Base-by-base conservation (phyloP, 768 basidiomycete genomes). In the Gymnopilus dilepis region DNA sequence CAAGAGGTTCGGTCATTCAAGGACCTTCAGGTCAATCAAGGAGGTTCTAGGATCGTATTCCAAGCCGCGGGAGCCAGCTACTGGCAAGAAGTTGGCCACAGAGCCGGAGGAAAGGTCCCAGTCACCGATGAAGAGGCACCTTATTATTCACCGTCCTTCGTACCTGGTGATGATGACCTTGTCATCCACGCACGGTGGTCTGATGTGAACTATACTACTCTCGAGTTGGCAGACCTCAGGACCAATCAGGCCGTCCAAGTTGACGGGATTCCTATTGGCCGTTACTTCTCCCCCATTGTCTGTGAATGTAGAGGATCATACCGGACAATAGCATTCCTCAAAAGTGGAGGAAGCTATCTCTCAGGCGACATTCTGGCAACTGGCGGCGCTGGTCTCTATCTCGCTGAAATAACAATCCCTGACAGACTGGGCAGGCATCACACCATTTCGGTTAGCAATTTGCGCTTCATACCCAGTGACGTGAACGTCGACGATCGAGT, bases 111-210 rank as follows among this genome's bases (percentile, higher is more conserved):
- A 6, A 75, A 77, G 34, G 77, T 84, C 7, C 88, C 89, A 7
- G 78, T 82, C n/a, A 71, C 83, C 4, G 70, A 86, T 54, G 59
- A 78, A 11, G 70, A 73, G 6, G 78, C 76, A 1, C 76, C 86
- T 1, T 91, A 92, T 66, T 89, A 88, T 62, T 88, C 89, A 0
- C 90, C 90, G 1, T 80, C 84, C 4, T 90, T 91, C 68, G 80
- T 88, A n/a, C 79, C 77, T 47, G 78, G 80, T 21, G 69, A 76
- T 3, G 73, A 77, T 21, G 73, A 86, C 58, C 70, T 89, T 22
- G 72, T 90, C 11, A 69, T 92, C 15, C 90, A 90, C 53, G 82
- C 83, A 3, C 83, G 87, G 12, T 91, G 90, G 90, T 90, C 89
- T 0, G 82, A 90, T 67, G 73, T 75, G 6, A 69, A 78, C 58